These are phyloP conservation scores for Blastocystis sp. DNA, from an alignment of 352 stramenopile species.

Conservation along the genomic window DNA sequence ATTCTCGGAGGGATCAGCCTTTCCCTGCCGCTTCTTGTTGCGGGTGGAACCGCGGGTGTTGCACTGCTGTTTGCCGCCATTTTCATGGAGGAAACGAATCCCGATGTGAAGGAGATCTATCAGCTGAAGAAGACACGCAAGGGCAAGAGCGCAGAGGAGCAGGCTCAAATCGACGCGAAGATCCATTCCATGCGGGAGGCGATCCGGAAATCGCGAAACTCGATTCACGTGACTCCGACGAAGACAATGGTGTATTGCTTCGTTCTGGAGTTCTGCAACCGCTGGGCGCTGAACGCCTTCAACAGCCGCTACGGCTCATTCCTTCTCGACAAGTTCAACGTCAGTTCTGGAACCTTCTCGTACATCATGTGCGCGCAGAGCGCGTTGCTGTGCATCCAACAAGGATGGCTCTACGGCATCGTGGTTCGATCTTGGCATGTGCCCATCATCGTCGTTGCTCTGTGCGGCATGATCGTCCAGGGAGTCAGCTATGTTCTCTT, in stretches of 20 bases:
- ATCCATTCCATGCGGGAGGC: neutral
- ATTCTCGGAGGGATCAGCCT: conserved; percentile 15
- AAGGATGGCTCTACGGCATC: conserved; percentile 23
- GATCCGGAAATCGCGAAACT: neutral
- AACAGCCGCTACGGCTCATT: conserved; percentile 33
- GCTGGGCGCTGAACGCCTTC: conserved; percentile 52
- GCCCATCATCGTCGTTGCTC: conserved; percentile 23
- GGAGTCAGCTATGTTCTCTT: neutral
- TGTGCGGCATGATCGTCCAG: neutral
- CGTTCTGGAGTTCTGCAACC: conserved; percentile 56
- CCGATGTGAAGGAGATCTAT: conserved; percentile 12
- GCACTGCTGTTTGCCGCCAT: conserved; percentile 32
- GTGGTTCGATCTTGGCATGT: neutral
- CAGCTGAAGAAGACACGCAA: neutral
- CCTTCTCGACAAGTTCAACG: conserved; percentile 20
- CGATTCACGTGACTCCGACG: neutral
- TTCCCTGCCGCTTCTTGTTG: conserved; percentile 34
- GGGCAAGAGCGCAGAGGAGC: neutral
- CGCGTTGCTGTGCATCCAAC: conserved; percentile 25
- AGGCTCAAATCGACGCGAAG: neutral
- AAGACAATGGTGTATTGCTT: conserved; percentile 28
- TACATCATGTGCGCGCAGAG: conserved; percentile 51
- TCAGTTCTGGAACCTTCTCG: conserved; percentile 22
- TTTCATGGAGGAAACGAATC: conserved; percentile 52
- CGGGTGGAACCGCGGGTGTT: conserved; percentile 15